Evolutionary conservation across 768 basidiomycete species (phyloP), one percentile per base, ranked within the genome.

Genomic region (Cystobasidium tubakii): DNA sequence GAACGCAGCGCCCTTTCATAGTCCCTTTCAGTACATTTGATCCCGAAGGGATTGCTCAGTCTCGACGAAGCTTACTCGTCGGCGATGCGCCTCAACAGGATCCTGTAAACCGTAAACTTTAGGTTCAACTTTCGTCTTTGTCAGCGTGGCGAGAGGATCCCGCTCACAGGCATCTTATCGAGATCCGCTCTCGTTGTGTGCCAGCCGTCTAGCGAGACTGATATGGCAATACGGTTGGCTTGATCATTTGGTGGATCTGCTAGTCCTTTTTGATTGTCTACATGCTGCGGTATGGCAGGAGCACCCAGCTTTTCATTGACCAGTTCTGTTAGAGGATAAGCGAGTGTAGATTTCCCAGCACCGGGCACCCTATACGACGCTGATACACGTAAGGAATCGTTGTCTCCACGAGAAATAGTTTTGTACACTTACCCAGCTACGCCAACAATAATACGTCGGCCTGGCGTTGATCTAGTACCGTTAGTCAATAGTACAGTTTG

Each of bases 181-280:
- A 98, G 86, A 76, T 90, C 87, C 2, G 86, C 85, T 27, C 91
- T 86, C 21, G 90, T 86, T 74, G 89, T 84, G 80, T 98, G 94
- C 92, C 92, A 98, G 13, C 95, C 94, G 79, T 97, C 94, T 44
- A 92, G 83, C 7, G 89, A 87, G 12, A 96, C 86, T 53, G 91
- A 85, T 36, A 89, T 83, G 3, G 88, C 90, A 19, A 80, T 33
- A 75, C 80, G 76, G 44, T 73, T 19, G 62, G 65, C 36, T 13
- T 60, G 69, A 55, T 17, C 12, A 36, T 1, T 17, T 19, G 34
- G 29, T 39, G 63, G 25, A 46, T 25, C 46, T 23, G 66, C 76
- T 0, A 79, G 21, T 17, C 9, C 75, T 31, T 74, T 72, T 29
- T 54, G 33, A 12, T 6, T 15, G 29, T 78, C 71, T 13, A 77